Percentiles rank a stretch among this genome's conserved stretches.
Conservation (phyloP, 2,329 filamentous ascomycete species). For the Ceratocystis ficicola region DNA sequence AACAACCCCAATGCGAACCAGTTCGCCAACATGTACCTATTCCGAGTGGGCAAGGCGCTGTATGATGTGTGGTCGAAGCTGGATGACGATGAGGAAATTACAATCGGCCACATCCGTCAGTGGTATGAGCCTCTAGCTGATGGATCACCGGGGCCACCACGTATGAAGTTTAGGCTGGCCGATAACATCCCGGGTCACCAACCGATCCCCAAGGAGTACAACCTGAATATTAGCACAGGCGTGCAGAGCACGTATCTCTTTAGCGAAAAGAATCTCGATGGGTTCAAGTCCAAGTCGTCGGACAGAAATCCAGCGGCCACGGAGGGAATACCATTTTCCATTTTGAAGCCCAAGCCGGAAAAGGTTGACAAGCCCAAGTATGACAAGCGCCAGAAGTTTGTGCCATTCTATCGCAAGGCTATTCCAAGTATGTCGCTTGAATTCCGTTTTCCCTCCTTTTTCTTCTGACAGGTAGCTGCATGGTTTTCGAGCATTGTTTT, state of each 20-base stretch:
- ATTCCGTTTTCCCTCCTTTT: not conserved
- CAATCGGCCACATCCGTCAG: slow-evolving; percentile 61
- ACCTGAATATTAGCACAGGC: slow-evolving; percentile 53
- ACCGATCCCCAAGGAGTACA: slow-evolving; percentile 75
- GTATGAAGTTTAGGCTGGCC: slow-evolving; percentile 55
- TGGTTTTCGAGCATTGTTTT: not conserved
- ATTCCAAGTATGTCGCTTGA: slow-evolving; percentile 40
- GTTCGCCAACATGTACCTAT: slow-evolving; percentile 49
- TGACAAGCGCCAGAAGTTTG: slow-evolving; percentile 32
- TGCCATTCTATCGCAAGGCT: slow-evolving; percentile 56
- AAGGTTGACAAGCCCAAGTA: slow-evolving; percentile 38
- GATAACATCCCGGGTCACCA: slow-evolving; percentile 55
- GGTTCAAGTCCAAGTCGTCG: slow-evolving; percentile 51
- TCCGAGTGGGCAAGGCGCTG: slow-evolving; percentile 65
- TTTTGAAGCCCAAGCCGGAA: slow-evolving; percentile 36
- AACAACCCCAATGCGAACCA: slow-evolving; percentile 28
- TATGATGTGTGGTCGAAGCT: slow-evolving; percentile 66
- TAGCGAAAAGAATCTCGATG: slow-evolving; percentile 52
- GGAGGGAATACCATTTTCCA: slow-evolving; percentile 46
- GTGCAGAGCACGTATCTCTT: slow-evolving; percentile 85
- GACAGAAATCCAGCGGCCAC: slow-evolving; percentile 44
- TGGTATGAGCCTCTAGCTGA: slow-evolving; percentile 39
- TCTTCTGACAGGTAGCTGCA: not conserved
- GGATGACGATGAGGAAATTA: slow-evolving; percentile 69
- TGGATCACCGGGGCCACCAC: slow-evolving; percentile 27